These are phyloP conservation scores for Bipolaris zeicola DNA, from an alignment of 2,329 filamentous ascomycete species.

Conservation along the genomic window DNA sequence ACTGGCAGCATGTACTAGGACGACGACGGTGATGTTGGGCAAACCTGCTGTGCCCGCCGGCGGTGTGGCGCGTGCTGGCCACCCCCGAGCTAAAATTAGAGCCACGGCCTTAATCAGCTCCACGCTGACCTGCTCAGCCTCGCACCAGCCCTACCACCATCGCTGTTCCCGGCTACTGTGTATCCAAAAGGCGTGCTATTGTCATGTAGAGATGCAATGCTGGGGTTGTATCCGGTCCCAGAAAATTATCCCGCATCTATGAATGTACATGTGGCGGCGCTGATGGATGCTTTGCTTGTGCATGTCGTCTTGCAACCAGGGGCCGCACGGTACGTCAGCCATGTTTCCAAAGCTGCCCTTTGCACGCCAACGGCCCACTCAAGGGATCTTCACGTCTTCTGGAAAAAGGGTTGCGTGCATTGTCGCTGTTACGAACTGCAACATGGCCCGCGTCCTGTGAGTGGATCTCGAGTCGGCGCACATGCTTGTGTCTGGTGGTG, in stretches of 20 bases:
- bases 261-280: background rate
- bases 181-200: background rate
- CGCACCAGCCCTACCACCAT: constrained; percentile 17
- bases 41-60: background rate
- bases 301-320: constrained; percentile 11
- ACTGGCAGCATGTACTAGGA: too few species aligned
- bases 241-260: background rate
- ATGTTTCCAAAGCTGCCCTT: background rate
- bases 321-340: constrained; percentile 20
- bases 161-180: constrained; percentile 3
- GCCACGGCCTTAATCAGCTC: constrained; percentile 22
- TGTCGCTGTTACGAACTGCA: constrained; percentile 3
- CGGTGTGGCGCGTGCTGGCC: constrained; percentile 26
- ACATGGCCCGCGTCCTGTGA: background rate
- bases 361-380: constrained; percentile 10
- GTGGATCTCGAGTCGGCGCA: constrained; percentile 1
- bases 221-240: too few species aligned
- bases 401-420: constrained; percentile 9
- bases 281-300: background rate
- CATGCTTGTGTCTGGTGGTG: too few species aligned
- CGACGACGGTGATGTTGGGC: background rate
- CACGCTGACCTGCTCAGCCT: constrained; percentile 35
- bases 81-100: constrained; percentile 29
- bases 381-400: constrained; percentile 5
- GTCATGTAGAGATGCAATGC: background rate